These are phyloP conservation scores for Prunella vulgaris DNA, from an alignment of 257 asterid species.

Conservation along the genomic window DNA sequence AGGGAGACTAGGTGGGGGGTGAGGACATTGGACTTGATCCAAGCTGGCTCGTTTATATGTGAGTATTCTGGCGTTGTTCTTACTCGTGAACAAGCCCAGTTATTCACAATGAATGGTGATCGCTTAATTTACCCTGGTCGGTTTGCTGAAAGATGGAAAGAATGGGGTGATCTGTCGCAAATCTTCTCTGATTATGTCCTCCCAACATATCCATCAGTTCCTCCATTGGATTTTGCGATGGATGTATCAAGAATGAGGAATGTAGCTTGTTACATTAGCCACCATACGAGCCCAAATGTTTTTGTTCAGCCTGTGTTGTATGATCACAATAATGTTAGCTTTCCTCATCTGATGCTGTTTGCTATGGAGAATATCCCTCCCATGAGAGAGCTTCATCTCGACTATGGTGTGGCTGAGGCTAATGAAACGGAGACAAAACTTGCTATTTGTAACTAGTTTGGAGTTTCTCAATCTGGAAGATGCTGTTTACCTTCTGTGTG, in stretches of 20 bases:
- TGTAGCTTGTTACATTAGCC: constrained; percentile 55
- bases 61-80: constrained; percentile 78
- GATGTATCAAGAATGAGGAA: constrained; percentile 63
- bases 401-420: constrained; percentile 65
- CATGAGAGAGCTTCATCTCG: constrained; percentile 70
- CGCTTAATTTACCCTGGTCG: constrained; percentile 62
- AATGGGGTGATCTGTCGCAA: constrained; percentile 59
- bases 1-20: constrained; percentile 89
- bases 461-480: constrained; percentile 15
- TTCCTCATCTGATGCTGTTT: constrained; percentile 82
- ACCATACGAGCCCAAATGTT: constrained; percentile 52
- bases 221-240: constrained; percentile 63
- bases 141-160: constrained; percentile 52
- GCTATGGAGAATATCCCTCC: constrained; percentile 91
- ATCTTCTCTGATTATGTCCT: constrained; percentile 39
- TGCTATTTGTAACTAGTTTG: constrained; percentile 50
- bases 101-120: constrained; percentile 76
- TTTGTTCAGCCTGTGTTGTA: constrained; percentile 66
- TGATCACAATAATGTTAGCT: constrained; percentile 61
- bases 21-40: constrained; percentile 74
- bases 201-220: constrained; percentile 39
- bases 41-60: constrained; percentile 78
- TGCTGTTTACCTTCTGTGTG: constrained; percentile 15
- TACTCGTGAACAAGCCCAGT: constrained; percentile 59
- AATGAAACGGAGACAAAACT: constrained; percentile 66